Percentiles rank a stretch among this genome's conserved stretches.
phyloP scores from a whole-genome alignment of 139 green algal species.

The Picochlorum sp. region DNA sequence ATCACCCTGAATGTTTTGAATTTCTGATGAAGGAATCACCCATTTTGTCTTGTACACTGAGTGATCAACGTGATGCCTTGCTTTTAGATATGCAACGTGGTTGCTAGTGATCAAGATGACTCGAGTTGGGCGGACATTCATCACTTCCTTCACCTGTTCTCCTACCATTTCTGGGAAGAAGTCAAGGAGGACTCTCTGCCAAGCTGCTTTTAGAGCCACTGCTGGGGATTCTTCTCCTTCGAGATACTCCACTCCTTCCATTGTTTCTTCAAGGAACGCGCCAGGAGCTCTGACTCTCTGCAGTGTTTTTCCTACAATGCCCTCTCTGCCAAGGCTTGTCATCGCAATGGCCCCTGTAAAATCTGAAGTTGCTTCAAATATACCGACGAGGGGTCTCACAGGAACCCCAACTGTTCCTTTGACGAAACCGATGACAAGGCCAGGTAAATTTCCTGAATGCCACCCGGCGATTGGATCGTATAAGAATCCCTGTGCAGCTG shows the following conservation, averaged over 20 bases:
- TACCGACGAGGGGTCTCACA: constrained; percentile 46
- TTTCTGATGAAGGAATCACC: constrained; percentile 30
- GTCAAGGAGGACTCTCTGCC: constrained; percentile 49
- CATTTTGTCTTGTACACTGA: constrained; percentile 45
- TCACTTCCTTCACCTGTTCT: constrained; percentile 43
- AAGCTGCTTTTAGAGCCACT: constrained; percentile 25
- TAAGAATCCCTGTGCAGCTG: constrained; percentile 40
- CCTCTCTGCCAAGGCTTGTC: constrained; percentile 62
- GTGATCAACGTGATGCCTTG: constrained; percentile 12
- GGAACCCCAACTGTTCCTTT: constrained; percentile 56
- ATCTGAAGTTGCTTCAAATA: constrained; percentile 51
- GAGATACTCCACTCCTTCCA: constrained; percentile 21
- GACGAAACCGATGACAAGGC: constrained; percentile 38
- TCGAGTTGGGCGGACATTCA: constrained; percentile 43
- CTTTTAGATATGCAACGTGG: constrained; percentile 60
- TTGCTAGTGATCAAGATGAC: constrained; percentile 62
- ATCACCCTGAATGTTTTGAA: constrained; percentile 39
- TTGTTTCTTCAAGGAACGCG: constrained; percentile 29
- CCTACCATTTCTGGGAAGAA: constrained; percentile 42
- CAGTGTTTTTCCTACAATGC: constrained; percentile 66
- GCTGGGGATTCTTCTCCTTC: constrained; percentile 8
- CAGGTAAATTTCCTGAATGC: constrained; percentile 27
- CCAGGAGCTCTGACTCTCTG: constrained; percentile 60
- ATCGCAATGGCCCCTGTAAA: constrained; percentile 52
- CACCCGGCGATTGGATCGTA: constrained; percentile 51